Percentiles rank a stretch among this genome's conserved stretches.
These are phyloP conservation scores for Taphrina flavorubra DNA, from an alignment of 1,139 yeast genomes.

Conservation along the genomic window DNA sequence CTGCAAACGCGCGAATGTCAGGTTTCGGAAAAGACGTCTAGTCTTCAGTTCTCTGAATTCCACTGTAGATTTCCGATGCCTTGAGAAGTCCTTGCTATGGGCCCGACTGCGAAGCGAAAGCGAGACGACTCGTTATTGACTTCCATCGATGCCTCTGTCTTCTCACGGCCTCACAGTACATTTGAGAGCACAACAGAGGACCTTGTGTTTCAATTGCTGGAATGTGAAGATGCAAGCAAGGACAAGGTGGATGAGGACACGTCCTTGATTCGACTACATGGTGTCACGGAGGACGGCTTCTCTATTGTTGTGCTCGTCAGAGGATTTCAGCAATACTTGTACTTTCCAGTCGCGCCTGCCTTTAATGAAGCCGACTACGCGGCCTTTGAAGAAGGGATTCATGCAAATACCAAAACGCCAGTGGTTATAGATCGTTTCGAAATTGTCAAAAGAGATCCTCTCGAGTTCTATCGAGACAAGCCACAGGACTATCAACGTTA, in stretches of 20 bases:
- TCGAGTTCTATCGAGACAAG: slow-evolving; percentile 30
- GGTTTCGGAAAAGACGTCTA: no score
- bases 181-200: background rate
- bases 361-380: slow-evolving; percentile 24
- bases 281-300: slow-evolving; percentile 23
- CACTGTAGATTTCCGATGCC: background rate
- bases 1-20: background rate
- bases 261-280: slow-evolving; percentile 34
- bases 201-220: slow-evolving; percentile 30
- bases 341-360: slow-evolving; percentile 25
- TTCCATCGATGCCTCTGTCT: background rate
- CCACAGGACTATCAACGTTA: slow-evolving; percentile 28
- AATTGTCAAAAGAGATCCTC: slow-evolving; percentile 24
- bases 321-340: slow-evolving; percentile 27
- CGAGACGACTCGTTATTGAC: slow-evolving; percentile 6
- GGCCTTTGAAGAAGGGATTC: slow-evolving; percentile 18
- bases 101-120: slow-evolving; percentile 10
- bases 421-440: slow-evolving; percentile 3
- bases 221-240: slow-evolving; percentile 39
- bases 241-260: slow-evolving; percentile 24
- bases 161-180: background rate
- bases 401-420: slow-evolving; percentile 14
- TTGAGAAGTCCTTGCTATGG: background rate
- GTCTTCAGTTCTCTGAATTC: no score
- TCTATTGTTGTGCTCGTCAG: slow-evolving; percentile 30